These are phyloP conservation scores for Malus hybrid DNA, from an alignment of 331 rosid species.

Conservation along the genomic window DNA sequence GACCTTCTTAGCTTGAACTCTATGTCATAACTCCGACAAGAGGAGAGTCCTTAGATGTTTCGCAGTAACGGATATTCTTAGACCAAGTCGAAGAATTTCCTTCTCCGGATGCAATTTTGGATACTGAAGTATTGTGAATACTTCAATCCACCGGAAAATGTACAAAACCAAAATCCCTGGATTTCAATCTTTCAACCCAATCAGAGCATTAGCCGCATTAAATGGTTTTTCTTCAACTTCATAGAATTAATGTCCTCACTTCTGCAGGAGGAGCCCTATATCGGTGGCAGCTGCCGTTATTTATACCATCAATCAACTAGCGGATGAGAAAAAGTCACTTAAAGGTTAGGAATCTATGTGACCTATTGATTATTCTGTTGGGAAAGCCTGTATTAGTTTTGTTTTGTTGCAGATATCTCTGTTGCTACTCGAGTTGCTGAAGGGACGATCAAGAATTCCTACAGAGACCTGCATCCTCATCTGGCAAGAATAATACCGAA, in stretches of 20 bases:
- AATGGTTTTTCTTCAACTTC: not conserved
- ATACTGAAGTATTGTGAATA: not conserved
- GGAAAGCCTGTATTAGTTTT: not conserved
- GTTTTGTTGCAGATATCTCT: not conserved
- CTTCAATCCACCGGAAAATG: not conserved
- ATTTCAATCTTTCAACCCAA: not conserved
- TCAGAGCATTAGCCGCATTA: not conserved
- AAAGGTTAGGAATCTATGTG: not conserved
- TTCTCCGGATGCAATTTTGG: not conserved
- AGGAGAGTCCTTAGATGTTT: not conserved
- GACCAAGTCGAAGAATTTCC: not conserved
- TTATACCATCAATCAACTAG: constrained; percentile 5
- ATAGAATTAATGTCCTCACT: not conserved
- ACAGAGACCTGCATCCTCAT: constrained; percentile 20
- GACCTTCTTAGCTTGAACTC: not conserved
- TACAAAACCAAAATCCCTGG: not conserved
- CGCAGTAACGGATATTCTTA: not conserved
- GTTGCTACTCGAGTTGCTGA: constrained; percentile 4
- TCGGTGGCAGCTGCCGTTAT: constrained; percentile 11
- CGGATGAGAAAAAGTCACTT: not conserved
- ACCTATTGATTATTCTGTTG: not conserved
- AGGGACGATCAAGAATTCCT: constrained; percentile 7
- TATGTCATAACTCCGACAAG: not conserved
- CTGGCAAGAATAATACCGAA: not conserved
- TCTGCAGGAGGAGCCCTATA: constrained; percentile 17